Base-by-base conservation (phyloP, 2,329 filamentous ascomycete genomes). In the Pseudonectria buxi region DNA sequence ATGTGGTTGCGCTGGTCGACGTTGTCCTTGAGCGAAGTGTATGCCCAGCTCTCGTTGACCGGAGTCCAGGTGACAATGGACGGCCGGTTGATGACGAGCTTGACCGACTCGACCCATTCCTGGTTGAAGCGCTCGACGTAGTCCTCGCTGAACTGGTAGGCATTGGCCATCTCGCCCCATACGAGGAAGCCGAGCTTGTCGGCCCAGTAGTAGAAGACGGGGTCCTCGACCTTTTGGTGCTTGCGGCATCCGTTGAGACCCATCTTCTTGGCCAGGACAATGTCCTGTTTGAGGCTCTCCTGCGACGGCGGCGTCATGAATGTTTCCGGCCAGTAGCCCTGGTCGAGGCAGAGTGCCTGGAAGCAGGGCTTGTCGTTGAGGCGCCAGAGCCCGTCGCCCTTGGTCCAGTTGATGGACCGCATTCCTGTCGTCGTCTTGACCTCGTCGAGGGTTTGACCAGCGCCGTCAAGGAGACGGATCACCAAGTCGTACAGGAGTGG, bases 51-150 rank as follows among this genome's bases (percentile, higher is more conserved):
- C 55, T 72, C 60, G 45, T 84, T 83, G 30, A 78, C 71, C 0
- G 77, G 77, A 3, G 79, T 83, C 80, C 80, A 84, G 0, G 74
- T 73, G 6, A 83, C 66, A 15, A 84, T 62, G 7, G 65, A 75
- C 0, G 80, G 76, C 35, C 80, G 77, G 46, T 83, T 83, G 41
- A 82, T 74, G 47, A 81, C 79, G 14, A 80, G 61, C 50, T 68
- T 69, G 5, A 83, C 72, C 6, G 72, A 68, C 51, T 78, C 78
- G 2, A 65, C 63, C 80, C 80, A 84, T 50, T 84, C 80, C 33
- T 69, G 62, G 44, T 78, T 69, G 61, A 83, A 81, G 1, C 78
- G 65, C 15, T 72, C 65, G 7, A 73, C 64, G 43, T 79, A 81
- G 22, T 74, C 68, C 6, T 66, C 50, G 43, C 67, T 74, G 55